Conservation (phyloP, 352 stramenopile genomes). For the Bremia lactucae region DNA sequence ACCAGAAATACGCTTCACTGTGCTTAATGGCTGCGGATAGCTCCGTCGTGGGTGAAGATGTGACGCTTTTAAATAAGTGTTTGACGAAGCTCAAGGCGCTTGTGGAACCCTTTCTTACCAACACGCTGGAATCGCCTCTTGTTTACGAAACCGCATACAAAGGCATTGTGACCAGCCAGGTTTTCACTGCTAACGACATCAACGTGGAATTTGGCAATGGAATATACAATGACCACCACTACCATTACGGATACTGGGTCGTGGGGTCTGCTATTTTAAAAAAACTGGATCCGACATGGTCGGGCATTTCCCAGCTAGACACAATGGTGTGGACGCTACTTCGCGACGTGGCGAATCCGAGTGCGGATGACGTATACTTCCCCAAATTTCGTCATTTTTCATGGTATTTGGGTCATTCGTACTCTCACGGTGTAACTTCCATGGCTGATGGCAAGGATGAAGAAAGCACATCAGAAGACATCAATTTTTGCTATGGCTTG, state of each 20-base stretch:
- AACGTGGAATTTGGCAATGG: slow-evolving; percentile 62
- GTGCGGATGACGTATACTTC: slow-evolving; percentile 36
- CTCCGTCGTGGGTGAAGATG: slow-evolving; percentile 33
- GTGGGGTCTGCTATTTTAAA: slow-evolving; percentile 43
- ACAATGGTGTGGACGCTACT: slow-evolving; percentile 49
- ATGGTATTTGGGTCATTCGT: slow-evolving; percentile 60
- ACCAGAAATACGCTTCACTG: slow-evolving; percentile 70
- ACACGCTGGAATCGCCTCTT: slow-evolving; percentile 37
- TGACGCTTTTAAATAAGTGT: slow-evolving; percentile 29
- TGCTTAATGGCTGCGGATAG: slow-evolving; percentile 47
- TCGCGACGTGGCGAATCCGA: slow-evolving; percentile 59
- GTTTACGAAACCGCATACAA: slow-evolving; percentile 55
- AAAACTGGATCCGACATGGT: slow-evolving; percentile 45
- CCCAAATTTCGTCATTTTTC: slow-evolving; percentile 62
- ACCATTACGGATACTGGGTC: slow-evolving; percentile 75
- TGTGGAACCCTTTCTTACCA: slow-evolving; percentile 45
- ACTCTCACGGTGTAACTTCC: slow-evolving; percentile 50
- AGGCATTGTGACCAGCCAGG: slow-evolving; percentile 32
- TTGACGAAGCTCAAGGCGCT: slow-evolving; percentile 40
- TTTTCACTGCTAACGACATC: slow-evolving; percentile 33
- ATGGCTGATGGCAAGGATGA: slow-evolving; percentile 57
- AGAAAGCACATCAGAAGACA: slow-evolving; percentile 60
- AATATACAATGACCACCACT: slow-evolving; percentile 79
- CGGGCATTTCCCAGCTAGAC: slow-evolving; percentile 38
- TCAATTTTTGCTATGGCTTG: slow-evolving; percentile 75